phyloP scores from a whole-genome alignment of 1,284 basidiomycete genomes.

The Anthracocystis panici-leucophaei region DNA sequence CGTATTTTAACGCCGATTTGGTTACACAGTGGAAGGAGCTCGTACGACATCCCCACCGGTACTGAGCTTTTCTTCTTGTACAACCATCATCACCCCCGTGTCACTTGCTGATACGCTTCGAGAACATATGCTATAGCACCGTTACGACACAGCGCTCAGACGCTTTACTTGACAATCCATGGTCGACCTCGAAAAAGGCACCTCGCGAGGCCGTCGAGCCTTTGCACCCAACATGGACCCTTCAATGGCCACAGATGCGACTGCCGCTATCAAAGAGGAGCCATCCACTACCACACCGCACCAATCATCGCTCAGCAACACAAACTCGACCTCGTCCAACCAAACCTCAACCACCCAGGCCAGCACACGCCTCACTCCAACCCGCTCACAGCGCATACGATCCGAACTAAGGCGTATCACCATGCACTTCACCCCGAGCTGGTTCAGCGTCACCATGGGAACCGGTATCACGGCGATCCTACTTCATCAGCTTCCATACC shows the following conservation, averaged over 20 bases:
- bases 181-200: conserved; percentile 7
- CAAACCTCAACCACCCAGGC: conserved; percentile 1
- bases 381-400: conserved; percentile 19
- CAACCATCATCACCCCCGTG: not conserved
- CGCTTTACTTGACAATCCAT: not conserved
- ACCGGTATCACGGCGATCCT: conserved; percentile 72
- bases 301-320: conserved; percentile 11
- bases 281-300: not conserved
- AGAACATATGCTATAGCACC: not conserved
- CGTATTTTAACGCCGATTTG: not conserved
- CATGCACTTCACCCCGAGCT: conserved; percentile 56
- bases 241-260: not conserved
- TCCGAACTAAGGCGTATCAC: conserved; percentile 36
- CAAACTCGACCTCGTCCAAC: conserved; percentile 5
- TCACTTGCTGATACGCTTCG: not conserved
- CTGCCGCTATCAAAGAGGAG: not conserved
- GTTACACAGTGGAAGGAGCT: not conserved
- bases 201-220: not conserved
- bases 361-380: conserved; percentile 2
- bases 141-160: not conserved
- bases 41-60: not conserved
- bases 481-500: conserved; percentile 72
- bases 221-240: conserved; percentile 1
- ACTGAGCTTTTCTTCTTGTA: conserved; percentile 1
- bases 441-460: conserved; percentile 70